Base-by-base conservation (phyloP, 495 filamentous ascomycete species). In the Sordaria brevicollis region DNA sequence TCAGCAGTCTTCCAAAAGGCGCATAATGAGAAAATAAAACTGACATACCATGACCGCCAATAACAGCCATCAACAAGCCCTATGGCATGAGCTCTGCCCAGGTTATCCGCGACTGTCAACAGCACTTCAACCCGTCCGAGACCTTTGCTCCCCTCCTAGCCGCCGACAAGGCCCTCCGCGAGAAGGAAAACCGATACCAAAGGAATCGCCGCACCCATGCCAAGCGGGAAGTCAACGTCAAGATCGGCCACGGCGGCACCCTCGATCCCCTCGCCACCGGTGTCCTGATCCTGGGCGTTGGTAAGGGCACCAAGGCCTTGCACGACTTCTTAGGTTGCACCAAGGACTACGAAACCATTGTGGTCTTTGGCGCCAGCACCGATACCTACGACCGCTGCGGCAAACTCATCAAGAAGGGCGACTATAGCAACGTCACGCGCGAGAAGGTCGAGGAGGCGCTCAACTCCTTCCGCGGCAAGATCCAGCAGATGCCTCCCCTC, bases 211-310 rank as follows among this genome's bases (percentile, higher is more conserved):
- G 86, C 70, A 81, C 84, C 65, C 74, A 74, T 67, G 76, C 79
- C 39, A 88, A 88, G 79, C 76, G 80, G 49, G 80, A 84, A 0
- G 70, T 91, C 8, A 85, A 92, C 69, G 90, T 98, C 71, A 99
- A 99, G 82, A 90, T 98, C 74, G 95, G 95, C 21, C 95, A 99
- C 81, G 95, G 96, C 37, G 95, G 95, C 36, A 99, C 95, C 0
- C 86, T 99, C 4, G 95, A 99, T 75, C 95, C 95, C 3, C 86
- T 97, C 72, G 95, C 95, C 15, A 96, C 92, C 1, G 95, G 95
- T 31, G 92, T 99, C 11, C 84, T 99, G 67, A 91, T 97, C 65
- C 82, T 92, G 2, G 96, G 94, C 38, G 86, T 97, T 9, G 94
- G 93, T 21, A 88, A 87, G 67, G 96, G 93, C 15, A 99, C 96